Evolutionary conservation across 2,329 filamentous ascomycete species (phyloP).

Genomic region (Achaetomium macrosporum): DNA sequence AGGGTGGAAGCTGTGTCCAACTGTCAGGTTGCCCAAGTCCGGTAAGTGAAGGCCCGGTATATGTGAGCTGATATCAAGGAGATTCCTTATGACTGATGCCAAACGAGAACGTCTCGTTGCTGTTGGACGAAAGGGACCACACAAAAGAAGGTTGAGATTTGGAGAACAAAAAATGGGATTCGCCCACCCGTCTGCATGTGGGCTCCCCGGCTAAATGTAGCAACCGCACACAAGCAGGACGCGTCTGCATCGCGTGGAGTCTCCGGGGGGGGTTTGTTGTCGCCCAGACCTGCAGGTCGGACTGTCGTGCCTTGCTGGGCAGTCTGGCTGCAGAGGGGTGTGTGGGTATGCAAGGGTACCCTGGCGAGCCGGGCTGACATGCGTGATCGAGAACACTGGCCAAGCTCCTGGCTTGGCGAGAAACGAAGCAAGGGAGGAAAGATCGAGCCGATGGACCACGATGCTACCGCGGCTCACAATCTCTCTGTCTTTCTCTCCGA

Average conservation of each 20-base stretch:
- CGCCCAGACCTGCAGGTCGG: constrained; percentile 13
- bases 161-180: constrained; percentile 15
- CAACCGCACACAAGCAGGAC: constrained; percentile 8
- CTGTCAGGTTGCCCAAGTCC: neutral
- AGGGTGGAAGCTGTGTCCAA: constrained; percentile 6
- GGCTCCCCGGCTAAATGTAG: constrained; percentile 23
- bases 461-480: neutral
- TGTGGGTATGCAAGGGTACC: constrained; percentile 5
- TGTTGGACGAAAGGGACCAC: neutral
- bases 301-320: constrained; percentile 18
- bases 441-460: constrained; percentile 3
- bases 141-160: neutral
- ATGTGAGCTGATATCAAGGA: neutral
- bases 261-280: constrained; percentile 13
- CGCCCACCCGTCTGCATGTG: constrained; percentile 9
- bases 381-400: constrained; percentile 6
- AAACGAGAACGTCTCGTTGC: constrained; percentile 4
- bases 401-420: neutral
- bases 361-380: constrained; percentile 3
- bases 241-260: constrained; percentile 18
- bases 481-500: neutral
- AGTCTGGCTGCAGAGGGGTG: constrained; percentile 1
- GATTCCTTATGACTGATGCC: neutral
- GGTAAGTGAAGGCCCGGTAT: neutral
- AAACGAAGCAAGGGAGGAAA: constrained; percentile 1